Evolutionary conservation across 176 grass and related monocot species (phyloP), one percentile per base, ranked within the genome.

Genomic region (Oryza coarctata): DNA sequence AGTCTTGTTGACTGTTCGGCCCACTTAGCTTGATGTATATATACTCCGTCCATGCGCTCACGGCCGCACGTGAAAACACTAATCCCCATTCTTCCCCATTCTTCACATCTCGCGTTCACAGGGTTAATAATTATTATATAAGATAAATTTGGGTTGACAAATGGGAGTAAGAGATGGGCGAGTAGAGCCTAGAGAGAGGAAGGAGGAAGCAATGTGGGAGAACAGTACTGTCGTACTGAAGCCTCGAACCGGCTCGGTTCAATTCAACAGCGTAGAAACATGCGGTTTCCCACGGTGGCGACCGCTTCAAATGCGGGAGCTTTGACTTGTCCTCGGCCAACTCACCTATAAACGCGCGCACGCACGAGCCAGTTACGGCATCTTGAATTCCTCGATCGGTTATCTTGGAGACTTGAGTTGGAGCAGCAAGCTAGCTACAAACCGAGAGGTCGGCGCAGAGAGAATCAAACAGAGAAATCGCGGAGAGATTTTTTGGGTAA

Each of bases 291-390:
- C 75, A 33, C 22, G 25, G 71, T 50, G 57, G 66, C 9, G 75
- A 88, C 75, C 62, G 85, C 9, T 87, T 81, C 85, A 62, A 70
- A 12, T 40, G 41, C 9, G 11, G 9, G 49, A 80, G 61, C 0
- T 79, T 68, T 88, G 86, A 88, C 80, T 10, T 64, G 26, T 12
- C 3, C 26, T 7, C 2, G 7, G 5, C 23, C 9, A 40, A n/a
- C 2, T 40, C 9, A 10, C 29, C 73, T 12, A 15, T 22, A 83
- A 72, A 88, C 17, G 44, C n/a, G 66, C 68, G 14, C 74, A 6
- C 34, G 27, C 74, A 6, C 27, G 60, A 12, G 1, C 28, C 27
- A 4, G 8, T 11, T 5, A 7, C 5, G 34, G 25, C 22, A 61
- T 22, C 63, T 7, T 28, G n/a, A 14, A 33, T 49, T 29, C 62